Evolutionary conservation across 331 rosid species (phyloP).

Genomic region (Cucumis variabilis): DNA sequence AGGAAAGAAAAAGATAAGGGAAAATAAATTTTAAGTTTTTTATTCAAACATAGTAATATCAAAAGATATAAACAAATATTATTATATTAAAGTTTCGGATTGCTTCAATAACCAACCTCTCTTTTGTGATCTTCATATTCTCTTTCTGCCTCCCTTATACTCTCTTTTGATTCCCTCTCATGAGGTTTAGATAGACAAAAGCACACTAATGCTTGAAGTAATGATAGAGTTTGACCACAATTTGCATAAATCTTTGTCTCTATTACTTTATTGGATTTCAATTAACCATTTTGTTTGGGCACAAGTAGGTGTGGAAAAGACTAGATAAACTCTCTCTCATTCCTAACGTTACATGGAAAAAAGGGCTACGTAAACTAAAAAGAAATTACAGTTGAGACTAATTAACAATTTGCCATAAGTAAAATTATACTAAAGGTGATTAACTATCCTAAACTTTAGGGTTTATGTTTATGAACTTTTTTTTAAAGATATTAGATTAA

Average conservation of each 20-base stretch:
- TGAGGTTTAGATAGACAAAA: neutral
- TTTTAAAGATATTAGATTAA: no score
- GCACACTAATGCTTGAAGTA: neutral
- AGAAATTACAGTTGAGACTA: neutral
- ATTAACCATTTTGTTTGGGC: neutral
- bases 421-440: neutral
- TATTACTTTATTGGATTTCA: conserved; percentile 2
- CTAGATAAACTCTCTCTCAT: neutral
- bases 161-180: neutral
- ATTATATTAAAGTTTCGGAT: neutral
- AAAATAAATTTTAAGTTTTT: no score
- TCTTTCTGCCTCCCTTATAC: neutral
- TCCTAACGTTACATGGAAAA: conserved; percentile 25
- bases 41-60: no score
- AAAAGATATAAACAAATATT: no score
- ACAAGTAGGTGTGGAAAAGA: neutral
- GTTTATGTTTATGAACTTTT: no score
- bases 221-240: conserved; percentile 16
- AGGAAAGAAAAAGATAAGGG: no score
- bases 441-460: no score
- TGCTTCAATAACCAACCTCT: neutral
- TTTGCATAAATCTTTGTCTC: conserved; percentile 1
- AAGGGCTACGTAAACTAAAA: neutral
- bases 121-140: neutral
- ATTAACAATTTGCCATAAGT: neutral